Evolutionary conservation across 192 early-diverging fungal genomes (phyloP).

Genomic region (Chytriomyces sp.): DNA sequence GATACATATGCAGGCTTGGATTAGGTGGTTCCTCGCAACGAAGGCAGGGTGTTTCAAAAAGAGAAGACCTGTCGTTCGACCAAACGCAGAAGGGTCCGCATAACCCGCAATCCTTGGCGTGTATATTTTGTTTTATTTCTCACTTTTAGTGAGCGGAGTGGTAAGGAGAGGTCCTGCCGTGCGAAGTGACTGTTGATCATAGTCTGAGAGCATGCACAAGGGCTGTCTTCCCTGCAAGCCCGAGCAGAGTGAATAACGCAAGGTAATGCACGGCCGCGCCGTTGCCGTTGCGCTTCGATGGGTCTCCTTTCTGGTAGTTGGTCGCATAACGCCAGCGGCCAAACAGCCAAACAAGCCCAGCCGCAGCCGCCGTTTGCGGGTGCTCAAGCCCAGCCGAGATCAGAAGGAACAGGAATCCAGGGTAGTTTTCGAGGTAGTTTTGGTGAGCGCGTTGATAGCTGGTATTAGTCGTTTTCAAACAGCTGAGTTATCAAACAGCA

Average conservation of each 20-base stretch:
- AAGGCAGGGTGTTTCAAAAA: no score
- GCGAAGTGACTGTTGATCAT: no score
- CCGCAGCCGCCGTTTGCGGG: constrained; percentile 55
- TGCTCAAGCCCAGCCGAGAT: constrained; percentile 54
- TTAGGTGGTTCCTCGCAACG: no score
- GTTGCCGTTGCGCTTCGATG: constrained; percentile 57
- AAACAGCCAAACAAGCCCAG: constrained; percentile 55
- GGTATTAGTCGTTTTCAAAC: neutral
- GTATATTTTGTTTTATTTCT: no score
- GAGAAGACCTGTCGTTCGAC: no score
- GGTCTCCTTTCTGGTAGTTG: constrained; percentile 62
- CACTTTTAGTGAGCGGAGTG: no score
- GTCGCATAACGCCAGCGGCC: constrained; percentile 56
- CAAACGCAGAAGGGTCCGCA: no score
- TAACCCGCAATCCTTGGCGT: no score
- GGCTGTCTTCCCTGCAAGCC: neutral
- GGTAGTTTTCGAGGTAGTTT: constrained; percentile 69
- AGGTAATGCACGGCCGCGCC: constrained; percentile 5
- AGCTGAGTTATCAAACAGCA: no score
- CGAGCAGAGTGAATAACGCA: constrained; percentile 12
- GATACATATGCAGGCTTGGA: no score
- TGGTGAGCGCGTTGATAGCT: constrained; percentile 54
- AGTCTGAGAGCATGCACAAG: no score
- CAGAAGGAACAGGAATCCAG: constrained; percentile 56
- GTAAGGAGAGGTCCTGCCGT: no score